Conservation (phyloP, 805 yeast genomes). For the Candida railenensis region DNA sequence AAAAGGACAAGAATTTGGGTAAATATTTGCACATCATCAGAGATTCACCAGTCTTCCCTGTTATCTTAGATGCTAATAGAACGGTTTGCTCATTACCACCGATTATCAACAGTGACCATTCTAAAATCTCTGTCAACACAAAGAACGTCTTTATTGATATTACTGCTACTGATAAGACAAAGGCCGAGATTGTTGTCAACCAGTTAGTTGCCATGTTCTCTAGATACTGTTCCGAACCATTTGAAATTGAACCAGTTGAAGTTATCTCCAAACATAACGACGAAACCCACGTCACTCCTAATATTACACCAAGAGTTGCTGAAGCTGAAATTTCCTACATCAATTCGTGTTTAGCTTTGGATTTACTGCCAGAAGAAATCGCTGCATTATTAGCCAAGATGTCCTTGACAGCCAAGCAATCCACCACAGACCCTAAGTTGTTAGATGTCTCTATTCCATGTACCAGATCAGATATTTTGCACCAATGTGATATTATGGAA, state of each 20-base stretch:
- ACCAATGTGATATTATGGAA: slow-evolving; percentile 98
- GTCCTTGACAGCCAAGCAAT: slow-evolving; percentile 69
- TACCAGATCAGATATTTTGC: slow-evolving; percentile 93
- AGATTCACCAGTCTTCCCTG: slow-evolving; percentile 88
- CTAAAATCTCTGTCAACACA: slow-evolving; percentile 84
- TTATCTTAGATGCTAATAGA: slow-evolving; percentile 73
- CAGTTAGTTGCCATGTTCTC: slow-evolving; percentile 96
- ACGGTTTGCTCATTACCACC: slow-evolving; percentile 94
- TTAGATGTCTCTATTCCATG: slow-evolving; percentile 78
- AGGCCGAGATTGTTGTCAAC: slow-evolving; percentile 88
- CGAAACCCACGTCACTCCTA: slow-evolving; percentile 75
- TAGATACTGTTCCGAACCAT: slow-evolving; percentile 76
- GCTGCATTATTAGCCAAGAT: slow-evolving; percentile 68
- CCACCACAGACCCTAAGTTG: slow-evolving; percentile 44
- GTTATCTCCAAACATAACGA: slow-evolving; percentile 79
- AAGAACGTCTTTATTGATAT: slow-evolving; percentile 87
- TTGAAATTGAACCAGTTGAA: slow-evolving; percentile 87
- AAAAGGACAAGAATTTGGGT: slow-evolving; percentile 85
- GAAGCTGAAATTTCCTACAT: slow-evolving; percentile 79
- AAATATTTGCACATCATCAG: slow-evolving; percentile 84
- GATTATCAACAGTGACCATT: slow-evolving; percentile 87
- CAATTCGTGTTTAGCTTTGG: slow-evolving; percentile 89
- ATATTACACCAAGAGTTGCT: slow-evolving; percentile 63
- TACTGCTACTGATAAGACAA: slow-evolving; percentile 94
- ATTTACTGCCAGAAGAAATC: slow-evolving; percentile 67